These are phyloP conservation scores for Lentinula sp. DNA, from an alignment of 768 basidiomycete species.

Conservation along the genomic window DNA sequence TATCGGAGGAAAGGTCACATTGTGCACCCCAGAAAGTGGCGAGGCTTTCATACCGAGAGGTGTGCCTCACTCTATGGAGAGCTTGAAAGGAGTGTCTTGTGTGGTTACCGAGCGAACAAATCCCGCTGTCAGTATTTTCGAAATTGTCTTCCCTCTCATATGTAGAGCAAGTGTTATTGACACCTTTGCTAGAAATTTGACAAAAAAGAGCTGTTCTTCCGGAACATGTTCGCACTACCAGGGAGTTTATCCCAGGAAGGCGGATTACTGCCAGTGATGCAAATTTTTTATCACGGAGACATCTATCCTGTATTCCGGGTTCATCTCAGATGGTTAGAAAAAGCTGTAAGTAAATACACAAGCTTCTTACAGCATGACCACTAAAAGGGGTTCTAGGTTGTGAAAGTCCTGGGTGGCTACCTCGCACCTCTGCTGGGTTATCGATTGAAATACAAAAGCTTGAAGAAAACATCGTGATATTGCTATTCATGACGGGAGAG, in stretches of 20 bases:
- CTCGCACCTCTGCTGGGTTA: neutral
- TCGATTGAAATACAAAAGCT: neutral
- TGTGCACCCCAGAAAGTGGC: slow-evolving; percentile 23
- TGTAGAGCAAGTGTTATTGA: neutral
- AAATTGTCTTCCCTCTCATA: no score
- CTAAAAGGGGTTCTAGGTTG: neutral
- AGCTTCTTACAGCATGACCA: neutral
- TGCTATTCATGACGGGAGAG: no score
- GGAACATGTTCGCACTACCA: neutral
- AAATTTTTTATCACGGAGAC: neutral
- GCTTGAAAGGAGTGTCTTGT: slow-evolving; percentile 19
- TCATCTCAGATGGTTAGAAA: neutral
- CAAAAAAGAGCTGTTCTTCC: neutral
- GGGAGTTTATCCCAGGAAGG: neutral
- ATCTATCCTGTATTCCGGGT: neutral
- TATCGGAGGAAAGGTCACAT: slow-evolving; percentile 14
- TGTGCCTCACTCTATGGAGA: slow-evolving; percentile 19
- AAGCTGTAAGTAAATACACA: neutral
- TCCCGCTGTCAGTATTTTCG: neutral
- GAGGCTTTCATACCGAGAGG: slow-evolving; percentile 23
- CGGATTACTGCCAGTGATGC: neutral
- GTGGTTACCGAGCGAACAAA: slow-evolving; percentile 7
- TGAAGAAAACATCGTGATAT: neutral
- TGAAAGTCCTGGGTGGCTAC: neutral
- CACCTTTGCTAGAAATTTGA: neutral